Evolutionary conservation across 2,329 filamentous ascomycete species (phyloP).

Genomic region (Lachnellula cervina): DNA sequence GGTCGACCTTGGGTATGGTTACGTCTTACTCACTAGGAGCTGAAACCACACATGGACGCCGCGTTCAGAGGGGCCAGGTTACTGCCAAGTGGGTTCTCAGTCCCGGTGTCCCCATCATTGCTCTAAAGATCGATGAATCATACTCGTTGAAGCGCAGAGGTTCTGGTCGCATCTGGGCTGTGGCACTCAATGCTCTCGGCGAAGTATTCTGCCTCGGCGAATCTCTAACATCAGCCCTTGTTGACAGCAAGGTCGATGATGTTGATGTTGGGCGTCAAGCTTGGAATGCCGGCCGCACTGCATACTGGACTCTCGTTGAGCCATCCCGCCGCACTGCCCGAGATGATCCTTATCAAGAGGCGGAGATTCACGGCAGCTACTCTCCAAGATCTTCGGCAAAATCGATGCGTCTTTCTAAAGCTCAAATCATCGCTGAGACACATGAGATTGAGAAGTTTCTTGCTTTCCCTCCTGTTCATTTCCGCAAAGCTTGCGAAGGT

Average conservation of each 20-base stretch:
- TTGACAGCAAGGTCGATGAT: conserved; percentile 38
- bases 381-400: conserved; percentile 74
- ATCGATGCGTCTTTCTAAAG: conserved; percentile 63
- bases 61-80: conserved; percentile 68
- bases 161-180: conserved; percentile 76
- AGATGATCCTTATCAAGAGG: conserved; percentile 67
- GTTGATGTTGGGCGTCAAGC: conserved; percentile 61
- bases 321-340: conserved; percentile 66
- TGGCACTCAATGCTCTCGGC: conserved; percentile 87
- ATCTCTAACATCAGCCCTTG: conserved; percentile 53
- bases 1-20: conserved; percentile 77
- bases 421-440: conserved; percentile 71
- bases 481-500: conserved; percentile 69
- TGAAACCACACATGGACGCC: conserved; percentile 50
- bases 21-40: conserved; percentile 72
- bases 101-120: conserved; percentile 87
- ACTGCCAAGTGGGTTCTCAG: conserved; percentile 87
- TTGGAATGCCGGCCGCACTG: conserved; percentile 75
- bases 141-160: conserved; percentile 68
- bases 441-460: conserved; percentile 76
- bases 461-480: conserved; percentile 67
- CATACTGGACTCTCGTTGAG: conserved; percentile 78
- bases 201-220: conserved; percentile 83
- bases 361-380: conserved; percentile 66
- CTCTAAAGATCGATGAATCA: conserved; percentile 76